Conservation (phyloP, 1,284 basidiomycete genomes). For the Ceratobasidium sp. region DNA sequence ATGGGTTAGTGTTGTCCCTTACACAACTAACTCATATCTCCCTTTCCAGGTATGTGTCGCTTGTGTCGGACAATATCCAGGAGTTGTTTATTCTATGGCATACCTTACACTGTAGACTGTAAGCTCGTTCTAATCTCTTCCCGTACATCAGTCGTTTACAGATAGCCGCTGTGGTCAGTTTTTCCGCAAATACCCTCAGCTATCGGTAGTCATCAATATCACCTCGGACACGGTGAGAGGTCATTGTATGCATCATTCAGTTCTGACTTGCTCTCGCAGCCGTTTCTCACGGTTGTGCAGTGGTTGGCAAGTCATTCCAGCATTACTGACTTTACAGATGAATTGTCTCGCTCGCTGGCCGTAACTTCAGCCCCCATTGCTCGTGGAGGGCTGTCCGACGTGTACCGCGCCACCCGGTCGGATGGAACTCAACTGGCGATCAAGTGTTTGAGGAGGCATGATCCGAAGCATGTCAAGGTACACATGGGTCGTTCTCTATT, state of each 20-base stretch:
- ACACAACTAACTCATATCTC: too few relatives aligned
- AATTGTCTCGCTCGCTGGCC: background rate
- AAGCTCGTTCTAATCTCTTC: too few relatives aligned
- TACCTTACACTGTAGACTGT: too few relatives aligned
- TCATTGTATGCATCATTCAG: too few relatives aligned
- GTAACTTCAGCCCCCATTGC: background rate
- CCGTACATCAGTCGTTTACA: too few relatives aligned
- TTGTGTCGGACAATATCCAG: too few relatives aligned
- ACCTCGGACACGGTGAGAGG: background rate
- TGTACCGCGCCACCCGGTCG: background rate
- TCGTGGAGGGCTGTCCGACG: background rate
- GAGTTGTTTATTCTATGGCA: too few relatives aligned
- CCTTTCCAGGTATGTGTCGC: too few relatives aligned
- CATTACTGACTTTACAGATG: constrained; percentile 1
- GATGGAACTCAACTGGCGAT: background rate
- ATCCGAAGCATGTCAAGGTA: background rate
- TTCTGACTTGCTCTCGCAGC: background rate
- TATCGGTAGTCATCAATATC: background rate
- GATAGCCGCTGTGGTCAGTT: background rate
- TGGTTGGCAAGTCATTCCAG: background rate
- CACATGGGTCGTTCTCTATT: too few relatives aligned
- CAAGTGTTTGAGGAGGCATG: background rate
- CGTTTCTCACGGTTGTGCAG: background rate
- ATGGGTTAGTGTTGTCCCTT: too few relatives aligned
- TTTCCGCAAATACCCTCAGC: background rate